phyloP scores from a whole-genome alignment of 352 stramenopile species.

The Phytopythium cucurbitacearum region DNA sequence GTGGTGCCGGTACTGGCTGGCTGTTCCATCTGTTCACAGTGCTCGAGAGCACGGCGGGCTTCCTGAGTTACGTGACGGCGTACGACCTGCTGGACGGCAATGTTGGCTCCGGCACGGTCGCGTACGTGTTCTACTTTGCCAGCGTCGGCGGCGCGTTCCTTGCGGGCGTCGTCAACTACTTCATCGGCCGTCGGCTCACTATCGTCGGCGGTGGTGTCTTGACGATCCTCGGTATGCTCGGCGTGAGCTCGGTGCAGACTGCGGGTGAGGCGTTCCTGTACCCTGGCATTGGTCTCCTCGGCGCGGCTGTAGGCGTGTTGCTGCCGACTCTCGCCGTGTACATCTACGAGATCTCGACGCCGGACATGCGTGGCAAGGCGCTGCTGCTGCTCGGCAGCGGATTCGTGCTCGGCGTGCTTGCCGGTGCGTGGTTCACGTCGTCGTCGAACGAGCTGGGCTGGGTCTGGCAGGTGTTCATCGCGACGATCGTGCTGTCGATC shows the following conservation, averaged over 20 bases:
- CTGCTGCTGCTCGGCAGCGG: constrained; percentile 68
- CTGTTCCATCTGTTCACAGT: constrained; percentile 76
- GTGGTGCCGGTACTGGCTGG: constrained; percentile 69
- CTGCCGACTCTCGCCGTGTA: constrained; percentile 75
- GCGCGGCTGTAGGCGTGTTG: constrained; percentile 52
- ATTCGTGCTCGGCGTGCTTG: constrained; percentile 61
- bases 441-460: constrained; percentile 72
- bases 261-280: constrained; percentile 51
- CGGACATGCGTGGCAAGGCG: constrained; percentile 78
- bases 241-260: constrained; percentile 52
- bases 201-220: constrained; percentile 70
- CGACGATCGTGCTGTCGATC: constrained; percentile 69
- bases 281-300: constrained; percentile 60
- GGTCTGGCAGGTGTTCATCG: constrained; percentile 85
- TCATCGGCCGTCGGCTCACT: constrained; percentile 69
- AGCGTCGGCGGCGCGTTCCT: constrained; percentile 47
- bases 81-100: constrained; percentile 63
- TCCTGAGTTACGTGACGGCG: constrained; percentile 74
- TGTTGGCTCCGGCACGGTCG: constrained; percentile 52
- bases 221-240: constrained; percentile 65
- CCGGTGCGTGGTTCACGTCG: constrained; percentile 61
- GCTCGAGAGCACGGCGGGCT: constrained; percentile 67
- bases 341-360: constrained; percentile 85
- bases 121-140: constrained; percentile 68
- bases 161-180: constrained; percentile 53